phyloP scores from a whole-genome alignment of 1,284 basidiomycete genomes.

The Anthracocystis panici-leucophaei region DNA sequence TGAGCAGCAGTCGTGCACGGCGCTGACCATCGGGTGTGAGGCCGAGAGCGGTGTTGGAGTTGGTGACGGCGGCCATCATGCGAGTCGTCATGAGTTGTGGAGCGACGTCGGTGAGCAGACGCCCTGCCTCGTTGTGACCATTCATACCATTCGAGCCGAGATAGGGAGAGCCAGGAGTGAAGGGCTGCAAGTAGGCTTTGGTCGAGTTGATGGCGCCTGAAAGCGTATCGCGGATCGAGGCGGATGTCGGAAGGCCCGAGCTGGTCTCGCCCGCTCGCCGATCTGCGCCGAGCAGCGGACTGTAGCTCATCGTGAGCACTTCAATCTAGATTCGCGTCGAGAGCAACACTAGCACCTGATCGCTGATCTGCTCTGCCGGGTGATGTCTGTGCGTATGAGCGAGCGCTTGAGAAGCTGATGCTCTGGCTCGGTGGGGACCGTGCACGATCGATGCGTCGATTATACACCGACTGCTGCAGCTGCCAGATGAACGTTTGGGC shows the following conservation, averaged over 20 bases:
- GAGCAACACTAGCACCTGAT: background rate
- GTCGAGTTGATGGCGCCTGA: conserved; percentile 54
- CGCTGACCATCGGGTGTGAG: conserved; percentile 55
- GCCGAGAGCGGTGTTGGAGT: conserved; percentile 57
- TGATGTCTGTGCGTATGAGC: background rate
- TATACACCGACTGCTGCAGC: background rate
- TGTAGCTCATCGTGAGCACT: conserved; percentile 34
- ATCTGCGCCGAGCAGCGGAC: conserved; percentile 27
- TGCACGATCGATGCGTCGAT: conserved; percentile 5
- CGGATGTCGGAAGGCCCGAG: conserved; percentile 33
- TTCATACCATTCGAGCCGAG: conserved; percentile 27
- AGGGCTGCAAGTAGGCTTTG: conserved; percentile 58
- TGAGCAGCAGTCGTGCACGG: conserved; percentile 52
- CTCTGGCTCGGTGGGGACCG: background rate
- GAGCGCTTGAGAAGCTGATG: background rate
- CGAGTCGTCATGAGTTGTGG: conserved; percentile 67
- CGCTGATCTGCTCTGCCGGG: background rate
- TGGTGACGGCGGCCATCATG: conserved; percentile 64
- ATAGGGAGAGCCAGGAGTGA: conserved; percentile 47
- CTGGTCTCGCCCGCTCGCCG: conserved; percentile 26
- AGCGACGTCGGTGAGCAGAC: conserved; percentile 67
- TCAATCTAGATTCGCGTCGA: background rate
- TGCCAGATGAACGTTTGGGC: background rate
- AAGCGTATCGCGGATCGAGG: conserved; percentile 45
- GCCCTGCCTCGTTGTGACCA: conserved; percentile 45